These are phyloP conservation scores for Aspergillus arachidicola DNA, from an alignment of 2,329 filamentous ascomycete genomes.

Conservation along the genomic window DNA sequence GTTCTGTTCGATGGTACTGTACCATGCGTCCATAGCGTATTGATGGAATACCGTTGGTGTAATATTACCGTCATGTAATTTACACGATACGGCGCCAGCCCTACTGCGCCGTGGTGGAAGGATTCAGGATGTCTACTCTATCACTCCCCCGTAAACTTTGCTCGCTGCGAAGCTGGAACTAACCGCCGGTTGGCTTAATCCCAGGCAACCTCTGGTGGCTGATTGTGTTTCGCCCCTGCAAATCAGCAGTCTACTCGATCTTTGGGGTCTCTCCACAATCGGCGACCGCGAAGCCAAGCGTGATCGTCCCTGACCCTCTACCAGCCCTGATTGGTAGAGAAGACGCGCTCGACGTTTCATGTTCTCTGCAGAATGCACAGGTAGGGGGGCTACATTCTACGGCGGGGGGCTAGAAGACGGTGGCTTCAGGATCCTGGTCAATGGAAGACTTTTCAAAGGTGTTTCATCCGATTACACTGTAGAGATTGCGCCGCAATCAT, in stretches of 20 bases:
- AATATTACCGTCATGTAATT: background rate
- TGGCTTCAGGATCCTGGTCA: slow-evolving; percentile 7
- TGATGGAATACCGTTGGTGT: background rate
- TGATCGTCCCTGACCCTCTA: background rate
- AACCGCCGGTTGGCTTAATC: background rate
- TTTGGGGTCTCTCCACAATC: background rate
- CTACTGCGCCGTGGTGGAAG: background rate
- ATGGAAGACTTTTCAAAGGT: background rate
- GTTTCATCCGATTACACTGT: background rate
- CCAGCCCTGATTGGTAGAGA: slow-evolving; percentile 15
- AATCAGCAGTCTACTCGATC: background rate
- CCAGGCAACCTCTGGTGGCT: background rate
- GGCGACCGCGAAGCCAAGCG: slow-evolving; percentile 1
- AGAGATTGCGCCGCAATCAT: background rate
- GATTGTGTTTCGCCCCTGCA: background rate
- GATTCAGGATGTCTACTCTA: background rate
- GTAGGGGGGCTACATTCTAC: background rate
- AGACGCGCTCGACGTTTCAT: slow-evolving; percentile 19
- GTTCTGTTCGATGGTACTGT: background rate
- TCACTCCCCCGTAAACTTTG: background rate
- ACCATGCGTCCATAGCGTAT: background rate
- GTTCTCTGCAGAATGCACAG: slow-evolving; percentile 13
- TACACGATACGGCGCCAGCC: background rate
- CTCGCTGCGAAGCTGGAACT: background rate
- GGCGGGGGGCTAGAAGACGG: background rate